Evolutionary conservation across 192 early-diverging fungal species (phyloP), one percentile per base, ranked within the genome.

Genomic region (Backusella westeae): DNA sequence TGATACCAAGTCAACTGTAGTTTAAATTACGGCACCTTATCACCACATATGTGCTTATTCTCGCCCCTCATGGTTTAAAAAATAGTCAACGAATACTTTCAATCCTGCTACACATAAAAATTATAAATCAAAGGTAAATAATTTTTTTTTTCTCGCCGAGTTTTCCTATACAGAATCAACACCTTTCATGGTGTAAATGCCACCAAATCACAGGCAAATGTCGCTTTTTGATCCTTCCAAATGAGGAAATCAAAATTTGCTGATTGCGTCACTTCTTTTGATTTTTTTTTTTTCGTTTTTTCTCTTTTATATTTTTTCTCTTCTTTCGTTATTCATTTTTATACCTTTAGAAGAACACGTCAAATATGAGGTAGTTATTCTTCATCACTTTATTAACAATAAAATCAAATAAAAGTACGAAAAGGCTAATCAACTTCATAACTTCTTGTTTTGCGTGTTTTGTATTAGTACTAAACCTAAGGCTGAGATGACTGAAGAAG

Each of bases 401-500:
- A 63, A 29, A 63, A 29, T 29, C 21, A 29, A 63, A 63, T 14
- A 9, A 63, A 63, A 10, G 12, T 14, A 63, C 9, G 2, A 63
- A 26, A 63, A 63, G 4, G 6, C 46, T 49, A 49, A 49, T 49
- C 46, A 49, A 49, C 17, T 49, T 49, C 14, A 3, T 29, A 23
- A 9, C 53, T 56, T 23, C 17, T 53, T 56, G 23, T n/a, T 23
- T 56, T 21, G 19, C 21, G 53, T 56, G 8, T 21, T 56, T 53
- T 53, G 19, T 59, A 7, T 59, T 63, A 63, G 26, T 42, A 80
- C 46, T 46, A 83, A 83, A 69, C 73, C 86, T 75, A 89, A 86
- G 77, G 81, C 89, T 35, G 90, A 90, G 78, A 90, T 96, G 95
- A 94, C 91, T 23, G 94, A 95, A 81, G 95, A 94, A 80, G 97